Percentiles rank a stretch among this genome's conserved stretches.
Conservation (phyloP, 257 asterid genomes). For the Nicotiana benthamiana region DNA sequence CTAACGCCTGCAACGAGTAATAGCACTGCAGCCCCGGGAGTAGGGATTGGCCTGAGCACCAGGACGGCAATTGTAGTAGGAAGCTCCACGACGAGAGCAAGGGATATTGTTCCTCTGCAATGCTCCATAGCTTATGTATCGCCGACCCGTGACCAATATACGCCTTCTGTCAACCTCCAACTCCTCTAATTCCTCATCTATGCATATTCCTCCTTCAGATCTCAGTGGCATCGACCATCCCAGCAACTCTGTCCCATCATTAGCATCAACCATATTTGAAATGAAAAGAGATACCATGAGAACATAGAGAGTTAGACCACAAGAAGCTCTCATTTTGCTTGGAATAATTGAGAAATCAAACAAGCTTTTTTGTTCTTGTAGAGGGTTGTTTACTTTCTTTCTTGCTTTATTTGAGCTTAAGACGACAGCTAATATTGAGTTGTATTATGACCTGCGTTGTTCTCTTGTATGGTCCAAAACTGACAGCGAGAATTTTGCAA, state of each 20-base stretch:
- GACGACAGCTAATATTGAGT: background rate
- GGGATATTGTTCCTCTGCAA: constrained; percentile 42
- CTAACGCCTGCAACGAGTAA: constrained; percentile 44
- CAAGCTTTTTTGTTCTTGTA: no score
- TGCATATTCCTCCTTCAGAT: constrained; percentile 27
- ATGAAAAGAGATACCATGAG: background rate
- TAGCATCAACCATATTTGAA: constrained; percentile 27
- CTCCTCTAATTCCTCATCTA: constrained; percentile 35
- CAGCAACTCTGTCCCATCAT: constrained; percentile 33
- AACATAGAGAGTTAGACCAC: background rate
- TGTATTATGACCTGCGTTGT: no score
- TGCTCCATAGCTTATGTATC: constrained; percentile 10
- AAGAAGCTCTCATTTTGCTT: constrained; percentile 7
- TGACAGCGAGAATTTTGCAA: constrained; percentile 1
- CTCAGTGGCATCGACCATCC: constrained; percentile 46
- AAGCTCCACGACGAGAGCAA: constrained; percentile 88
- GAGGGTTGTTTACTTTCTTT: no score
- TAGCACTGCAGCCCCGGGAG: no score
- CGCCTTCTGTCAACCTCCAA: constrained; percentile 71
- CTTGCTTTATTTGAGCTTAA: no score
- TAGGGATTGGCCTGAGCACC: constrained; percentile 48
- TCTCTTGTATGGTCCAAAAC: background rate
- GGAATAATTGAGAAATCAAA: no score
- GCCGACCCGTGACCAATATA: constrained; percentile 33
- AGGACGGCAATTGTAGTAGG: constrained; percentile 89